Base-by-base conservation (phyloP, 768 basidiomycete species). In the Auriscalpium vulgare region DNA sequence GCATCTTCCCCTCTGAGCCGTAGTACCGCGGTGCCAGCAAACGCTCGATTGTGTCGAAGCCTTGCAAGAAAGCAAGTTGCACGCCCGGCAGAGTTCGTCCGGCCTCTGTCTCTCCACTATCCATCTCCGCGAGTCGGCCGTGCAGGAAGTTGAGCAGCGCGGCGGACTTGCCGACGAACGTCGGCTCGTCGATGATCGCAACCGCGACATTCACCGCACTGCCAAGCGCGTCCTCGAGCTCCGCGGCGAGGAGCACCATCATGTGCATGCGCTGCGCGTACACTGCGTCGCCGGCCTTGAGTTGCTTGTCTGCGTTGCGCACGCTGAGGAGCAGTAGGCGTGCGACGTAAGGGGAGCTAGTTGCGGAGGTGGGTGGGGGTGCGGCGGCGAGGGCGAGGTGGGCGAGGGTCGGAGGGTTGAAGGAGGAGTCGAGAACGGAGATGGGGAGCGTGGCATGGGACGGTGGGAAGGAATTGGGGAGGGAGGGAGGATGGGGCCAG, bases 381-480 rank as follows among this genome's bases (percentile, higher is more conserved):
- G 61, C 6, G 67, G 73, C 13, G 37, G 83, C 83, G 48, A 97
- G 82, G 2, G 87, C 85, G 52, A 87, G 76, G 68, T 97, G 94
- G 0, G 94, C 91, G 21, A 79, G 67, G 3, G 91, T 93, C 1
- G 95, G 95, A 3, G 94, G 94, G 65, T 97, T 95, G 73, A 91
- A 97, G 1, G 91, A 94, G 1, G 92, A 87, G 63, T 97, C 95
- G 40, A 97, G 77, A n/a, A 95, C 74, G 4, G 87, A 78, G 48
- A 95, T 77, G 52, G 75, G 77, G 37, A 84, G 52, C 9, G 66
- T 2, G 44, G 53, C 38, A 36, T 44, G 48, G 11, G n/a, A n/a
- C 21, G 34, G 36, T 6, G 21, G 11, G 48, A 35, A 49, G 37
- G 50, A n/a, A 10, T 14, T 37, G 10, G 50, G 37, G 7, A 23